Base-by-base conservation (phyloP, 352 stramenopile species). In the Globisporangium heterothallicum region DNA sequence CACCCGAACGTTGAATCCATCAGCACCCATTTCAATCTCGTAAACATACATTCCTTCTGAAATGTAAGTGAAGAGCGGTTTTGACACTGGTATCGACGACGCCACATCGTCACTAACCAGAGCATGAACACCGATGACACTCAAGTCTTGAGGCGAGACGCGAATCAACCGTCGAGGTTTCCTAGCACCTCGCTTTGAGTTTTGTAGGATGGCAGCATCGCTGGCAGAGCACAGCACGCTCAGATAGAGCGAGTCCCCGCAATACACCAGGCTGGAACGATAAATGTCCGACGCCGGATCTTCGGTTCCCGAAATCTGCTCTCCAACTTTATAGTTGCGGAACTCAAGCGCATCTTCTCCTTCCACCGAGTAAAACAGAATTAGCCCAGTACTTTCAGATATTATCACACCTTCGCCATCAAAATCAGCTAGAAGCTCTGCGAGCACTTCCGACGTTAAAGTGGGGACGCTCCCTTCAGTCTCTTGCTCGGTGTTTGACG, bases 21-120 rank as follows among this genome's bases (percentile, higher is more conserved):
- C 59, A 0, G 61, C 56, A 22, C 55, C 56, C 47, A 80, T 55
- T 24, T 71, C 51, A 35, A 88, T 61, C 24, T 88, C 73, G 50
- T 82, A 88, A 12, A 88, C 63, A 0, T 56, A 40, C 47, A 49
- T 51, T n/a, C 77, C 77, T 68, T 88, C 77, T 9, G 77, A 71
- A 19, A 64, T 38, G 44, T 84, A 85, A 0, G 49, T 46, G 42
- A 72, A 66, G 1, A 79, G 67, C 29, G 50, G 55, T n/a, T 54
- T 73, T 43, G 14, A 44, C 18, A 51, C 58, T 36, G 8, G 21
- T 10, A 22, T 51, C 52, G 5, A 26, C 16, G 40, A 49, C 40
- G 36, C n/a, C 22, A n/a, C 50, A 29, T 10, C 45, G 16, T 42
- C 56, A 40, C 40, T 32, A 4, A 25, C 14, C 6, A 42, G n/a